Evolutionary conservation across 1,139 yeast species (phyloP).

Genomic region (Yamadazyma diddensiae): DNA sequence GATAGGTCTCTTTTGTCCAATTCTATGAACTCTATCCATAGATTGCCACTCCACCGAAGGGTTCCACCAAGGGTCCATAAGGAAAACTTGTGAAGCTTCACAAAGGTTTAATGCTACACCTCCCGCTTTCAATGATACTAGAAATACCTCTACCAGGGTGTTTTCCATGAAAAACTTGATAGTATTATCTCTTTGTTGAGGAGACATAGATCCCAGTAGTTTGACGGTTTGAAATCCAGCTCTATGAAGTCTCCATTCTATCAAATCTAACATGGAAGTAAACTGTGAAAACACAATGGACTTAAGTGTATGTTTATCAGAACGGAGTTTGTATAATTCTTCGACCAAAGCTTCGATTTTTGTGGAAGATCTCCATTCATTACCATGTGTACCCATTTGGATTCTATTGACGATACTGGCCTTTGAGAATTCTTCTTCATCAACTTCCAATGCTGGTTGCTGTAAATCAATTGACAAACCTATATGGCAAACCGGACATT

Average conservation of each 20-base stretch:
- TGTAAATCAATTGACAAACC: slow-evolving; percentile 85
- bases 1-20: slow-evolving; percentile 95
- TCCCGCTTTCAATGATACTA: slow-evolving; percentile 95
- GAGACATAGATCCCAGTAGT: slow-evolving; percentile 95
- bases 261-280: slow-evolving; percentile 92
- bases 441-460: slow-evolving; percentile 83
- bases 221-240: slow-evolving; percentile 95
- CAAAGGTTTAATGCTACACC: slow-evolving; percentile 96
- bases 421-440: slow-evolving; percentile 59
- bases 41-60: slow-evolving; percentile 98
- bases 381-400: slow-evolving; percentile 67
- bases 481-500: slow-evolving; percentile 96
- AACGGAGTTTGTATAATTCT: slow-evolving; percentile 80
- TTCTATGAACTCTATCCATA: slow-evolving; percentile 96
- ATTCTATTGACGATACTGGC: slow-evolving; percentile 88
- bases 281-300: slow-evolving; percentile 96
- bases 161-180: slow-evolving; percentile 90
- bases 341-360: slow-evolving; percentile 95
- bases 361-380: slow-evolving; percentile 88
- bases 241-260: slow-evolving; percentile 90
- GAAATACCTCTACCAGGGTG: slow-evolving; percentile 85
- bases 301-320: slow-evolving; percentile 85
- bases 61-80: slow-evolving; percentile 99
- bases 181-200: slow-evolving; percentile 87
- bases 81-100: slow-evolving; percentile 94